phyloP scores from a whole-genome alignment of 495 filamentous ascomycete genomes.

The Lepidopterella palustris region DNA sequence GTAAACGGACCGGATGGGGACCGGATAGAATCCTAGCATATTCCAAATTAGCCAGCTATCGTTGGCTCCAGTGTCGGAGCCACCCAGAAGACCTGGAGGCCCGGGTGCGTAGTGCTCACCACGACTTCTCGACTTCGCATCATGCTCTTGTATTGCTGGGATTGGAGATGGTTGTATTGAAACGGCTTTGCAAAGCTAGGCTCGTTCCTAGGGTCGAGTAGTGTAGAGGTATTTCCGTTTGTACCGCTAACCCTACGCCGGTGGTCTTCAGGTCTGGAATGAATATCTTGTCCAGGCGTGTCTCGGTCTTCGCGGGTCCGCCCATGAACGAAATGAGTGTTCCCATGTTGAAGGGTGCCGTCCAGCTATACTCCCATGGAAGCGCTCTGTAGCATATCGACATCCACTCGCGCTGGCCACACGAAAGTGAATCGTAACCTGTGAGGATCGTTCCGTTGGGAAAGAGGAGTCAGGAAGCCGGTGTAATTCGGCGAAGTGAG shows the following conservation, averaged over 20 bases:
- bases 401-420: slow-evolving; percentile 37
- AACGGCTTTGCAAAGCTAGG: slow-evolving; percentile 36
- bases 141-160: slow-evolving; percentile 34
- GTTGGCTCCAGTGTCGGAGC: slow-evolving; percentile 36
- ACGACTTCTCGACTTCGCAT: slow-evolving; percentile 24
- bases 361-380: slow-evolving; percentile 33
- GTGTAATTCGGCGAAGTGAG: slow-evolving; percentile 26
- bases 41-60: slow-evolving; percentile 36
- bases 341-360: slow-evolving; percentile 33
- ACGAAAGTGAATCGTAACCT: slow-evolving; percentile 57
- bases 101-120: slow-evolving; percentile 32
- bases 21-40: slow-evolving; percentile 37
- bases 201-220: slow-evolving; percentile 37
- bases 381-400: not conserved
- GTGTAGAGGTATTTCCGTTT: slow-evolving; percentile 32
- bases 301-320: slow-evolving; percentile 29
- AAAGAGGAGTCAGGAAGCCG: slow-evolving; percentile 36
- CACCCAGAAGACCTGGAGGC: slow-evolving; percentile 36
- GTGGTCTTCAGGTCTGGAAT: slow-evolving; percentile 29
- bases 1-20: slow-evolving; percentile 35
- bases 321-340: slow-evolving; percentile 37
- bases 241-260: slow-evolving; percentile 30
- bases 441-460: slow-evolving; percentile 34
- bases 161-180: slow-evolving; percentile 36
- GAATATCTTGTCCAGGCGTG: slow-evolving; percentile 35